Conservation (phyloP, 352 stramenopile genomes). For the Globisporangium lucens region DNA sequence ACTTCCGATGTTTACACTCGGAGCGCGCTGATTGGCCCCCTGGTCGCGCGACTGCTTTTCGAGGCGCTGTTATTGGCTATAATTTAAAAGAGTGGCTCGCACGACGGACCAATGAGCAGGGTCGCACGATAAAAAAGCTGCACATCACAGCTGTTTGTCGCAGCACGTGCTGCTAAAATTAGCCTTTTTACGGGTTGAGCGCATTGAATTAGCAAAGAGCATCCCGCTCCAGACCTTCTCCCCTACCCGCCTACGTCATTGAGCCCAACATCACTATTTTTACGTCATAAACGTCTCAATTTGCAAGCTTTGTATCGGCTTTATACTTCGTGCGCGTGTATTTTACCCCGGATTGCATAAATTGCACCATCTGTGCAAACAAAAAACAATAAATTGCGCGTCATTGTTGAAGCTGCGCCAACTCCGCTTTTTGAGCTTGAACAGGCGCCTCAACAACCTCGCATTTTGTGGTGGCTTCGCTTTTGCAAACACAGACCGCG, state of each 20-base stretch:
- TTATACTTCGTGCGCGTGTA: not conserved
- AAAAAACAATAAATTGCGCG: not conserved
- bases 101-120: not conserved
- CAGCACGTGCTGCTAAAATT: not conserved
- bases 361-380: not conserved
- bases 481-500: not conserved
- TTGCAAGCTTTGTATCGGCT: not conserved
- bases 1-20: no score
- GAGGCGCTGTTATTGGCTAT: no score
- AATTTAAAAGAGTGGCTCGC: no score
- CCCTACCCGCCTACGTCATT: not conserved
- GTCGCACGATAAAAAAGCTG: not conserved
- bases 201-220: not conserved
- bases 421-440: not conserved
- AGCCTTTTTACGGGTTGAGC: not conserved
- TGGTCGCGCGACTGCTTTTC: no score
- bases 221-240: not conserved
- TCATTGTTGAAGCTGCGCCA: not conserved
- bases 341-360: not conserved
- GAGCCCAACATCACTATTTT: not conserved
- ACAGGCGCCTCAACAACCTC: not conserved
- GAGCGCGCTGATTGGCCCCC: no score
- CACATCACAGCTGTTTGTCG: not conserved
- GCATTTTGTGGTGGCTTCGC: not conserved
- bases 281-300: not conserved